Base-by-base conservation (phyloP, 139 green algal species). In the Tetraselmis chui region DNA sequence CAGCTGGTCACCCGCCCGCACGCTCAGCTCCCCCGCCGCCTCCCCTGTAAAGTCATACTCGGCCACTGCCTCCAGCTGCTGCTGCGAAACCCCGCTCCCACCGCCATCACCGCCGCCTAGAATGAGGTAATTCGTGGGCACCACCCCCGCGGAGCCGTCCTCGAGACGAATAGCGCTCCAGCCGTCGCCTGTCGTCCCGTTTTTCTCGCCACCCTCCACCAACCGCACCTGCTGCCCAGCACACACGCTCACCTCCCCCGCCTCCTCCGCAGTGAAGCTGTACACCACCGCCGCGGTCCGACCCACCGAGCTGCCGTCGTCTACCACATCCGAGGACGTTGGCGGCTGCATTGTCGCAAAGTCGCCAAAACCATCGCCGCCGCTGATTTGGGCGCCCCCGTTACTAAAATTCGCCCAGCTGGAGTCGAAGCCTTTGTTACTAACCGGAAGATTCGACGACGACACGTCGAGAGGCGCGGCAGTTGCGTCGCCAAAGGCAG, bases 221-320 rank as follows among this genome's bases (percentile, higher is more conserved):
- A 67, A 18, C 45, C 45, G 86, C 78, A 90, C 24, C 75, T 76
- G 78, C 31, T 90, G 86, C 2, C 85, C 88, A 29, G 75, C 84
- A 1, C 32, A 59, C 29, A 91, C 88, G 23, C 75, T 85, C 28
- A 91, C 80, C 84, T 91, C 88, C 0, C 86, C 88, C 28, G 88
- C 86, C 67, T 85, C 85, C 76, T 91, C 88, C 11, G 88, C 88
- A 29, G 67, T 78, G 78, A 91, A 91, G 1, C 86, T 86, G 81
- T 83, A 90, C 77, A 89, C 26, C 27, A 84, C 88, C 1, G 76
- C n/a, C 1, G 75, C 80, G 0, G 1, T 2, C 1, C 82, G n/a
- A 30, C 11, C 77, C 2, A 24, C 28, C 77, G 23, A 29, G 45
- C 45, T 67, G 45, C 45, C 45, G 45, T 18, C 45, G n/a, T n/a